Evolutionary conservation across 2,329 filamentous ascomycete species (phyloP).

Genomic region (Colletotrichum scovillei): DNA sequence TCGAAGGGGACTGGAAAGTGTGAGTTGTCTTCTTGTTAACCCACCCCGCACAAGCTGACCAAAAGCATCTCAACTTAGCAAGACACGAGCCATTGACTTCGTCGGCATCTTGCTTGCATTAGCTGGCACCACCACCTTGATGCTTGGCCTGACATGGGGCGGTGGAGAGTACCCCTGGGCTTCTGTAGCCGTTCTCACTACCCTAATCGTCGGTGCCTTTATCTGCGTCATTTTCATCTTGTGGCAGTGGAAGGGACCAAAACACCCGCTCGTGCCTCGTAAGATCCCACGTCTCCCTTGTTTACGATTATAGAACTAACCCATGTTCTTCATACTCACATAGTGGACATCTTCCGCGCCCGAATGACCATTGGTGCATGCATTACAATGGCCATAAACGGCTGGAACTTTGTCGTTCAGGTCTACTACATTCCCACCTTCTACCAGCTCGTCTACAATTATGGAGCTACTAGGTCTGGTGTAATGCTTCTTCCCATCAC

Average conservation of each 20-base stretch:
- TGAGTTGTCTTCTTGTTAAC: conserved; percentile 38
- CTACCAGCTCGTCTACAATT: conserved; percentile 58
- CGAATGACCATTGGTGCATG: conserved; percentile 66
- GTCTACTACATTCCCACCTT: conserved; percentile 60
- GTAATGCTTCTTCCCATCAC: conserved; percentile 55
- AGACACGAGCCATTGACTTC: conserved; percentile 64
- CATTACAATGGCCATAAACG: conserved; percentile 67
- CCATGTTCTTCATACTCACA: conserved; percentile 46
- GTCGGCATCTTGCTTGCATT: conserved; percentile 45
- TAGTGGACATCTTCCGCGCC: conserved; percentile 60
- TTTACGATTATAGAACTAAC: conserved; percentile 8
- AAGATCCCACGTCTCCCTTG: conserved; percentile 36
- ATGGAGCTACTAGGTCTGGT: conserved; percentile 53
- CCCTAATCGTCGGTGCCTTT: conserved; percentile 61
- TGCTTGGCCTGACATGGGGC: conserved; percentile 68
- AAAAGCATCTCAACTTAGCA: conserved; percentile 41
- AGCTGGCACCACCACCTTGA: conserved; percentile 56
- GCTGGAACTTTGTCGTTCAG: conserved; percentile 70
- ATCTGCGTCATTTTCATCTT: conserved; percentile 54
- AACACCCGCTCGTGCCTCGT: conserved; percentile 59
- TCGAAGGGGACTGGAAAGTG: conserved; percentile 63
- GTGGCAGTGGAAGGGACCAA: conserved; percentile 63
- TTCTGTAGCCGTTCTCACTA: conserved; percentile 64
- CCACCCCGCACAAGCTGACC: not conserved
- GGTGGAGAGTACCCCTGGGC: conserved; percentile 69